Percentiles rank a stretch among this genome's conserved stretches.
Evolutionary conservation across 2,329 filamentous ascomycete genomes (phyloP).

Genomic region (Fusarium phyllophilum): DNA sequence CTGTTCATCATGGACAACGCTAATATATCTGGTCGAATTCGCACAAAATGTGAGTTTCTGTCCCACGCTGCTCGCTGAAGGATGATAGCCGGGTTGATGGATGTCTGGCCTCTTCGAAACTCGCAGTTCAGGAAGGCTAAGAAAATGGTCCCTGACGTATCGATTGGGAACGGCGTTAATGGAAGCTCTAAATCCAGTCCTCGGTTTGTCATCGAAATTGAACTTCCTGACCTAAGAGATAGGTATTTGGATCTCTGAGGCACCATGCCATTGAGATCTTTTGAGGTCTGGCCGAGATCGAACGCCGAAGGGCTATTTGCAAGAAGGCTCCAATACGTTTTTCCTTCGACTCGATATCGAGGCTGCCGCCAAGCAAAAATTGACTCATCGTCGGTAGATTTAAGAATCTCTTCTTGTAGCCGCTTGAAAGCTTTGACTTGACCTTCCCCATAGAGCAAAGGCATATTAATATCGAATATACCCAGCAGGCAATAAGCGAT

Average conservation of each 20-base stretch:
- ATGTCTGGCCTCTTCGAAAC: slow-evolving; percentile 37
- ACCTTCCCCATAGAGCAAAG: slow-evolving; percentile 48
- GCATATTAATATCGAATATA: slow-evolving; percentile 49
- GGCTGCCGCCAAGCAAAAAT: slow-evolving; percentile 44
- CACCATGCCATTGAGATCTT: slow-evolving; percentile 29
- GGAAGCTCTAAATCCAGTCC: slow-evolving; percentile 43
- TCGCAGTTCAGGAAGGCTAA: slow-evolving; percentile 46
- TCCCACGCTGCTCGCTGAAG: slow-evolving; percentile 45
- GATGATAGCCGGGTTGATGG: slow-evolving; percentile 43
- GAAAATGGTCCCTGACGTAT: slow-evolving; percentile 43
- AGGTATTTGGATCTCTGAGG: slow-evolving; percentile 40
- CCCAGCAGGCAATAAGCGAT: slow-evolving; percentile 48
- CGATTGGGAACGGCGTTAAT: slow-evolving; percentile 42
- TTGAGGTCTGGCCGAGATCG: slow-evolving; percentile 29
- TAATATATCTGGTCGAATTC: slow-evolving; percentile 42
- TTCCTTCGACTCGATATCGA: slow-evolving; percentile 14
- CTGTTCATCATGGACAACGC: slow-evolving; percentile 43
- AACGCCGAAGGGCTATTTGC: slow-evolving; percentile 43
- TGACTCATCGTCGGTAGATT: slow-evolving; percentile 44
- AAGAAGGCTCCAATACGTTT: slow-evolving; percentile 43
- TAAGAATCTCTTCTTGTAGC: slow-evolving; percentile 45
- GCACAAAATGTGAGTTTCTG: slow-evolving; percentile 42
- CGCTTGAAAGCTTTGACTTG: slow-evolving; percentile 42
- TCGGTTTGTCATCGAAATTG: slow-evolving; percentile 38
- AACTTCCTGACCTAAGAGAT: slow-evolving; percentile 35